These are phyloP conservation scores for Trypanosoma congolense DNA, from an alignment of 208 protist species.

Conservation along the genomic window DNA sequence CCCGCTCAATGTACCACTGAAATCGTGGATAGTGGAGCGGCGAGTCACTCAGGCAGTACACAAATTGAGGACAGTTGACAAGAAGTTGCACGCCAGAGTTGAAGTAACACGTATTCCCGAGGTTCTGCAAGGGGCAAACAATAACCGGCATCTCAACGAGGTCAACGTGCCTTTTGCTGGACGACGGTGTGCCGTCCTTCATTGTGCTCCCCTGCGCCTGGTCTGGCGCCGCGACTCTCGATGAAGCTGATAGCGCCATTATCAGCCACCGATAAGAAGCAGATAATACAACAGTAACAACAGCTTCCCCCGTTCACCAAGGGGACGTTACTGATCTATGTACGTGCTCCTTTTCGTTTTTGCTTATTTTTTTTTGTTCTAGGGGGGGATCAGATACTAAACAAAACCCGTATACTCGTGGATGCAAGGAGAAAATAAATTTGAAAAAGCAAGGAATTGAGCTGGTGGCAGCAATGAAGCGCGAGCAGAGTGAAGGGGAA, in stretches of 20 bases:
- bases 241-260: neutral
- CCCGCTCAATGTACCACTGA: conserved; percentile 11
- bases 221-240: neutral
- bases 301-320: too few species aligned
- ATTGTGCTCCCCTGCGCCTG: neutral
- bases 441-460: neutral
- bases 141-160: conserved; percentile 27
- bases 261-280: neutral
- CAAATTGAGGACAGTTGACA: conserved; percentile 73
- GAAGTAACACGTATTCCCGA: conserved; percentile 98
- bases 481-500: conserved; percentile 1
- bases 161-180: neutral
- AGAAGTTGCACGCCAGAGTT: conserved; percentile 95
- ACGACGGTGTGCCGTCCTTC: neutral
- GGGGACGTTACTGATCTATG: too few species aligned
- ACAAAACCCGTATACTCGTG: neutral
- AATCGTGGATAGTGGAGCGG: conserved; percentile 19
- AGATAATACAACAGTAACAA: neutral
- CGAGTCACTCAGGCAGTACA: conserved; percentile 56
- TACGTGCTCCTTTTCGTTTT: too few species aligned
- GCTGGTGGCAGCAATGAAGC: conserved; percentile 1
- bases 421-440: neutral
- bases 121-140: conserved; percentile 87
- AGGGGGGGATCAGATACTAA: too few species aligned
- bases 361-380: too few species aligned